These are phyloP conservation scores for Diplogelasinospora grovesii DNA, from an alignment of 495 filamentous ascomycete genomes.

Conservation along the genomic window DNA sequence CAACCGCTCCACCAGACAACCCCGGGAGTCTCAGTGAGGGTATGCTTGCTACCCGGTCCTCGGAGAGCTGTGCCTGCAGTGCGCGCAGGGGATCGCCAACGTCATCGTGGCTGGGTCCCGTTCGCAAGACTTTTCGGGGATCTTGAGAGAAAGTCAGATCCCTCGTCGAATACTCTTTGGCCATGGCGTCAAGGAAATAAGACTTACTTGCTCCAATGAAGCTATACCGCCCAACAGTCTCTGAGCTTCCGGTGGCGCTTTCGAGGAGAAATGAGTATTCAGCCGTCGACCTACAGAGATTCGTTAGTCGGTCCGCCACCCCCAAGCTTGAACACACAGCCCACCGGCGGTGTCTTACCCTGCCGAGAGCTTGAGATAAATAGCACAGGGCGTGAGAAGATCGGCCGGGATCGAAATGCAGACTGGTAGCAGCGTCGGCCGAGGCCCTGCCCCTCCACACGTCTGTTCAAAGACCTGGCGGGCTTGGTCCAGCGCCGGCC, in stretches of 20 bases:
- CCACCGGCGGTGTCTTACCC: slow-evolving; percentile 13
- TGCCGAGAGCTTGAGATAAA: slow-evolving; percentile 75
- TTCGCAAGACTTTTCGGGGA: slow-evolving; percentile 78
- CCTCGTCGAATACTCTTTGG: not conserved
- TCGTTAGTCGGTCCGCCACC: not conserved
- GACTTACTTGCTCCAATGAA: slow-evolving; percentile 75
- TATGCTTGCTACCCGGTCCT: slow-evolving; percentile 69
- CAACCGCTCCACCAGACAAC: slow-evolving; percentile 84
- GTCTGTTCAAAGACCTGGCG: slow-evolving; percentile 22
- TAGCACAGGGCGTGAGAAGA: slow-evolving; percentile 81
- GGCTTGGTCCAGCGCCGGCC: slow-evolving; percentile 20
- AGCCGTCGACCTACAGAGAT: slow-evolving; percentile 52
- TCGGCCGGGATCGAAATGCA: slow-evolving; percentile 84
- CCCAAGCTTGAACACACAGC: not conserved
- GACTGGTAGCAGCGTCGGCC: slow-evolving; percentile 74
- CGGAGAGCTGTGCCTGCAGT: slow-evolving; percentile 70
- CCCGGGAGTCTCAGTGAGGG: slow-evolving; percentile 76
- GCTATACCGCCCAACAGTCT: slow-evolving; percentile 87
- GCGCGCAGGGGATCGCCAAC: slow-evolving; percentile 74
- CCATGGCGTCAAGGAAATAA: not conserved
- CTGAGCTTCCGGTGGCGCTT: slow-evolving; percentile 86
- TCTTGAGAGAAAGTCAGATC: slow-evolving; percentile 12
- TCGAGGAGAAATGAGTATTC: slow-evolving; percentile 85
- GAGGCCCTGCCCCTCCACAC: slow-evolving; percentile 9
- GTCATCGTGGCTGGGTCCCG: slow-evolving; percentile 79